Base-by-base conservation (phyloP, 2,329 filamentous ascomycete species). In the Penicillium sp. region DNA sequence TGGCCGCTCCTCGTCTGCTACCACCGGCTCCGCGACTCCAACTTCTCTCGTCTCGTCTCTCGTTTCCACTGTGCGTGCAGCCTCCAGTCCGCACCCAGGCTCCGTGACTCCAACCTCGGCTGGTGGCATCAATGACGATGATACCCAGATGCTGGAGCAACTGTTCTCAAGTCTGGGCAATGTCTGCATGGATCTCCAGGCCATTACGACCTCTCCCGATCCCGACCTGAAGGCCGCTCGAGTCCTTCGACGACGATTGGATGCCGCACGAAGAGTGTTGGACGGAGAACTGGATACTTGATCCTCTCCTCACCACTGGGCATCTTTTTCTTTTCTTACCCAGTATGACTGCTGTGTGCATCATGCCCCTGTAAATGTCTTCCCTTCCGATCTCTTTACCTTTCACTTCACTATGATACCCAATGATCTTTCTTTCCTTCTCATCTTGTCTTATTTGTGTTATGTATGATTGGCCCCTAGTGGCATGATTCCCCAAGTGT, bases 181-280 rank as follows among this genome's bases (percentile, higher is more conserved):
- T 53, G 81, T 85, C 5, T 83, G 82, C 54, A 72, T 74, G 37
- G 76, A 78, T 55, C 69, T 86, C 58, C 83, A 84, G 67, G 67
- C 69, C 26, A 75, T 72, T 33, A 76, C 74, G 4, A 69, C 29
- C 65, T 88, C 60, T 79, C 83, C 57, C 80, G 89, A 74, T 74
- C 80, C 51, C 78, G 84, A 62, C 76, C 77, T 62, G 75, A 82
- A 57, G 81, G 81, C 65, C 75, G 84, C 59, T 84, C 90, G 64
- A 54, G 80, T 88, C 58, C 86, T 90, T 72, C 81, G 91, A 58
- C 80, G 89, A 61, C 82, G 89, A 63, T 81, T 96, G 50, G 91
- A 96, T 63, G 85, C 86, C 52, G 92, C 92, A 5, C 85, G 87
- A 58, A 82, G 85, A 52, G 83, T 91, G 3, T 78, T 96, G 29